Evolutionary conservation across 2,329 filamentous ascomycete species (phyloP).

Genomic region (Fusarium staphyleae): DNA sequence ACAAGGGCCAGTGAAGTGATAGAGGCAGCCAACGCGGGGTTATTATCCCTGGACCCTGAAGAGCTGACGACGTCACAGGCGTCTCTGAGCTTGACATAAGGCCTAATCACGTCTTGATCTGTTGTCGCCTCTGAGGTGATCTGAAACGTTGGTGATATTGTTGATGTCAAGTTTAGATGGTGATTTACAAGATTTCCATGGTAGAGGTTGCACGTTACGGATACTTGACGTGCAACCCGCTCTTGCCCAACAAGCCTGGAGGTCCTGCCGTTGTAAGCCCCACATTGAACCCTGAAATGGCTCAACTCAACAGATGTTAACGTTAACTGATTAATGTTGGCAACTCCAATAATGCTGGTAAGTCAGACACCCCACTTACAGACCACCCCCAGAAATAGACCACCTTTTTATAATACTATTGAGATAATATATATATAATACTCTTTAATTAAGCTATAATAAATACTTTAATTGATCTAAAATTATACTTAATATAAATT

Average conservation of each 20-base stretch:
- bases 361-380: too few species aligned
- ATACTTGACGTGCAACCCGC: neutral
- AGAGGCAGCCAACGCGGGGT: slow-evolving; percentile 20
- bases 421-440: too few species aligned
- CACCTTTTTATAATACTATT: too few species aligned
- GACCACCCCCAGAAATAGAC: too few species aligned
- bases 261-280: neutral
- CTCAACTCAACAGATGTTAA: too few species aligned
- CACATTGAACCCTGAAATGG: neutral
- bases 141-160: slow-evolving; percentile 17
- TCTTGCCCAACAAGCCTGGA: neutral
- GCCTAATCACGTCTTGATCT: slow-evolving; percentile 9
- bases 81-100: neutral
- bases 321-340: too few species aligned
- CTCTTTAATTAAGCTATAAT: too few species aligned
- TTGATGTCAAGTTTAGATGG: slow-evolving; percentile 10
- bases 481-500: too few species aligned
- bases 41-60: slow-evolving; percentile 7
- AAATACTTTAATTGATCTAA: too few species aligned
- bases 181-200: neutral
- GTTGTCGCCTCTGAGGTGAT: neutral
- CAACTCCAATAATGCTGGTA: too few species aligned
- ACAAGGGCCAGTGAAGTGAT: neutral
- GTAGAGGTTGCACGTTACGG: too few species aligned
- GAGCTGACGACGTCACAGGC: neutral